Base-by-base conservation (phyloP, 129 eudicot genomes). In the Mikania micrantha region DNA sequence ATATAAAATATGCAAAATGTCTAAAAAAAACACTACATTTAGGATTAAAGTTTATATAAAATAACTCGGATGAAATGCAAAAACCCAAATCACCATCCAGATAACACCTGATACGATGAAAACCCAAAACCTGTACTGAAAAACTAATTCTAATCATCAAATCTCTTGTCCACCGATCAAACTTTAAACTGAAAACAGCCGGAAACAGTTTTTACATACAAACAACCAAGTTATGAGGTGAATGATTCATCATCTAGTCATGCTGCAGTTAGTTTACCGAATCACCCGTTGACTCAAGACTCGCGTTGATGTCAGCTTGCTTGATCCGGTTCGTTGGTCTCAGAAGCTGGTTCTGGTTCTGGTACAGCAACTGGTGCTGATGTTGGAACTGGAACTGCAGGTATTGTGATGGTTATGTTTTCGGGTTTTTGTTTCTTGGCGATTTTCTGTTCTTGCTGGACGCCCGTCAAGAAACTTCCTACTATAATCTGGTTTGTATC, bases 301-400 rank as follows among this genome's bases (percentile, higher is more conserved):
- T 77, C 60, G 79, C 82, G 58, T 93, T 82, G 52, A 84, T 77
- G 74, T 92, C 98, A 60, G 98, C 71, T 21, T 89, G 82, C 77
- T 29, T 29, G 34, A 29, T 2, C 2, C 34, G 34, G 4, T 4
- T 29, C 34, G 4, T 4, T 29, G 34, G 4, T 29, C 34, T 29
- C 34, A 29, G 34, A 2, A 29, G 34, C 34, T 4, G 34, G 34
- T 29, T 2, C 3, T 4, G 2, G 34, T 4, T 2, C 34, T 2
- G 34, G 34, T 2, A 29, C 34, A 2, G 34, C 2, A 29, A 29
- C 4, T 4, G 34, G 34, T 4, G 4, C 34, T 29, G 34, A 4
- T 2, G 4, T 4, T 29, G 34, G 34, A 29, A 29, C 34, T 4
- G 4, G 34, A 29, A 4, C 34, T 4, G 4, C 34, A 29, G 34